Base-by-base conservation (phyloP, 2,329 filamentous ascomycete species). In the Trichoderma sp. region DNA sequence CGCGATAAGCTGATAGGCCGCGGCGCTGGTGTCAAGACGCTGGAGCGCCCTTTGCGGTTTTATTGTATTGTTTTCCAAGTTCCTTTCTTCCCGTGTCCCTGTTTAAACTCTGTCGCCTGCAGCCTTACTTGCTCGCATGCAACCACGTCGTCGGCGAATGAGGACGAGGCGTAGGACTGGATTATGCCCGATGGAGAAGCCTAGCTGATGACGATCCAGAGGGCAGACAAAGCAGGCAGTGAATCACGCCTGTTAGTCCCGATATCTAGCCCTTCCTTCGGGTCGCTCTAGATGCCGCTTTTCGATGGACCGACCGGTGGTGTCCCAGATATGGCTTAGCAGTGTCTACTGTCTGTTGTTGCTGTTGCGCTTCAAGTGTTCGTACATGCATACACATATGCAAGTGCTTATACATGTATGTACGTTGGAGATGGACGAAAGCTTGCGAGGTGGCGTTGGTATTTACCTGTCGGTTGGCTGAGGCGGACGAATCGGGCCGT, bases 1-100 rank as follows among this genome's bases (percentile, higher is more conserved):
- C 33, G 62, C 45, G 64, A 72, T 56, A 53, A 64, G 75, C 62
- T 76, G 75, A 76, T 76, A 76, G 75, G 75, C 63, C 38, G 69
- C 75, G 66, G 35, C 53, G 75, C 62, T 68, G 33, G 65, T 63
- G 71, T 76, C 75, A n/a, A 64, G 59, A 35, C 33, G 29, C 56
- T 64, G 56, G 53, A 62, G 68, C 53, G 56, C 68, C 50, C 66
- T 69, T 69, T 62, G 67, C 67, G 67, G 50, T 50, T 65, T 41
- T 45, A 62, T 62, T 63, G 9, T 45, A 62, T 62, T 63, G 24
- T 35, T 50, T 59, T 18, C 29, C 29, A 31, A 56, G 21, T 41
- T 63, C 41, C 24, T 71, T 53, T 71, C 65, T 69, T 18, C 6
- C 11, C 18, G 38, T 31, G 27, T 29, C 45, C 60, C 8, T 68